phyloP scores from a whole-genome alignment of 2,329 filamentous ascomycete genomes.

The Xylaria digitata region DNA sequence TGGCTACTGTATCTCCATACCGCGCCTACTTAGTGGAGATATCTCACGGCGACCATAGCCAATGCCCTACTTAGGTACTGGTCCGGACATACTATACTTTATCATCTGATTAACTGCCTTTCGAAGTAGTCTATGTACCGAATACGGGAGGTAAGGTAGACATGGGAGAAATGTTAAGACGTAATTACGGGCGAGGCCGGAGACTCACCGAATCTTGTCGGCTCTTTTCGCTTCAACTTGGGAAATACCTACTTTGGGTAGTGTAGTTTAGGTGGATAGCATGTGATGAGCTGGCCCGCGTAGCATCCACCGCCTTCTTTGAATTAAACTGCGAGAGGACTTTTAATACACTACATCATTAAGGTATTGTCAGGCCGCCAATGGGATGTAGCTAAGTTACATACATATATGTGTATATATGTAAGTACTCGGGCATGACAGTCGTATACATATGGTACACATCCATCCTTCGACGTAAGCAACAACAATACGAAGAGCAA shows the following conservation, averaged over 20 bases:
- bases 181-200: slow-evolving; percentile 25
- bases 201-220: slow-evolving; percentile 28
- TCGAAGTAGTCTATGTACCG: too few relatives aligned
- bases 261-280: slow-evolving; percentile 21
- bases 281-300: slow-evolving; percentile 35
- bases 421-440: neutral
- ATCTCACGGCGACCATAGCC: neutral
- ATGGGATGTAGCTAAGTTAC: neutral
- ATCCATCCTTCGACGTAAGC: slow-evolving; percentile 16
- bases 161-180: too few relatives aligned
- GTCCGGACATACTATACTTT: too few relatives aligned
- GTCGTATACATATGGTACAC: neutral
- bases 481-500: slow-evolving; percentile 19
- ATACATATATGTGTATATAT: too few relatives aligned
- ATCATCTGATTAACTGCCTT: too few relatives aligned
- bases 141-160: neutral
- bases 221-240: slow-evolving; percentile 9
- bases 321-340: neutral
- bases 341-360: neutral
- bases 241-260: slow-evolving; percentile 8
- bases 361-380: slow-evolving; percentile 21
- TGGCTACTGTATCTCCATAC: neutral
- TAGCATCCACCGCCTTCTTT: slow-evolving; percentile 10
- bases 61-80: too few relatives aligned
- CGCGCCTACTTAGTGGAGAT: neutral